Base-by-base conservation (phyloP, 2,329 filamentous ascomycete genomes). In the Botrytis medusae region DNA sequence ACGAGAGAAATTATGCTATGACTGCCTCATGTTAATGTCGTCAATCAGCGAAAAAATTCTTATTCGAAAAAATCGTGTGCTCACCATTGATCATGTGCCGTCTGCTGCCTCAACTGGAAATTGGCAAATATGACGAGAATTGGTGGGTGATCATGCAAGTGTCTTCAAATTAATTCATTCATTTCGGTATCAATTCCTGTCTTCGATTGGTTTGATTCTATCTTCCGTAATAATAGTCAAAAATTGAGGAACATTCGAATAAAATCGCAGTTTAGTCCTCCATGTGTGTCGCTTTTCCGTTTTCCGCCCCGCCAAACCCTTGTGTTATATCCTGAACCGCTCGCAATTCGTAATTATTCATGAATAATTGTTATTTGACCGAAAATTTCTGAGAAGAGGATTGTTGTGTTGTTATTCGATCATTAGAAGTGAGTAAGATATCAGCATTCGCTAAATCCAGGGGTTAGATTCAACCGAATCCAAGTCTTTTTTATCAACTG, bases 1-100 rank as follows among this genome's bases (percentile, higher is more conserved):
- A 29, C 12, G 8, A 29, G 2, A 1, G 2, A 57, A 29, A 4
- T 29, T 6, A 57, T 29, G 1, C 0, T 14, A 57, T 0, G 18
- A 57, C 4, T 7, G 18, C n/a, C 51, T 9, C 9, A 57, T 2
- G 14, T 57, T 14, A 9, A 32, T 29, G 4, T 57, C 2, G 0
- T 57, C 8, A 29, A n/a, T 29, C 16, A 10, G 18, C 1, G n/a
- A 29, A 14, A 54, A 8, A 18, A 8, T 57, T 57, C 14, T 9
- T 12, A 8, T 29, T 57, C 18, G 16, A 44, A 44, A 6, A 44
- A 54, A 29, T 51, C 12, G 25, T 18, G 4, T 6, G 14, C n/a
- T 57, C 2, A 57, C n/a, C 20, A 22, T 22, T 57, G 14, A 18
- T 57, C 51, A 57, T 57, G 14, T 54, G 51, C n/a, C 14, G 2